Conservation (phyloP, 371 early-diverging fungal species). For the Coemansia sp. region DNA sequence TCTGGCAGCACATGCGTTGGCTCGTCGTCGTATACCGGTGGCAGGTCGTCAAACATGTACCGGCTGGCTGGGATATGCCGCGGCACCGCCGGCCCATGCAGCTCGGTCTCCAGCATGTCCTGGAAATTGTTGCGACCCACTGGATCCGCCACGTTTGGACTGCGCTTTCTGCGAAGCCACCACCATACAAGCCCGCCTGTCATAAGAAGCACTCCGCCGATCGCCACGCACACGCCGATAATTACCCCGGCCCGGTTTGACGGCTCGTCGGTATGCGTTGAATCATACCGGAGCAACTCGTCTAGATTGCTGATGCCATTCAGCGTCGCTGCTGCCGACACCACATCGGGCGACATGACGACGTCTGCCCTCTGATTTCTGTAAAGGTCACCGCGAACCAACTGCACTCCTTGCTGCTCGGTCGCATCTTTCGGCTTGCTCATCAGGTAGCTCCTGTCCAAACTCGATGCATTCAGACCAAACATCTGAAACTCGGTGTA, state of each 20-base stretch:
- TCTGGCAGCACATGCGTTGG: background rate
- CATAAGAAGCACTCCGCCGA: background rate
- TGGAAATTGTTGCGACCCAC: background rate
- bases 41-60: background rate
- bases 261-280: background rate
- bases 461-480: background rate
- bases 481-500: background rate
- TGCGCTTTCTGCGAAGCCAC: background rate
- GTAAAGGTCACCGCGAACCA: constrained; percentile 1
- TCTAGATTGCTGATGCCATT: too few relatives aligned
- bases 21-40: background rate
- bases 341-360: too few relatives aligned
- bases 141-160: background rate
- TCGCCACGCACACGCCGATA: background rate
- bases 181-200: background rate
- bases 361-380: background rate
- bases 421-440: background rate
- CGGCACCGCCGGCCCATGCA: background rate
- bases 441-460: background rate
- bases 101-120: background rate
- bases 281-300: too few relatives aligned
- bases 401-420: background rate
- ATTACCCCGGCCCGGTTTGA: background rate
- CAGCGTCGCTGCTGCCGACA: too few relatives aligned
- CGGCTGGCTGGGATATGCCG: background rate